A percentile compares a stretch with the other conserved stretches of the same genome.
These are phyloP conservation scores for Diaporthe longicolla DNA, from an alignment of 2,329 filamentous ascomycete genomes.

Conservation along the genomic window DNA sequence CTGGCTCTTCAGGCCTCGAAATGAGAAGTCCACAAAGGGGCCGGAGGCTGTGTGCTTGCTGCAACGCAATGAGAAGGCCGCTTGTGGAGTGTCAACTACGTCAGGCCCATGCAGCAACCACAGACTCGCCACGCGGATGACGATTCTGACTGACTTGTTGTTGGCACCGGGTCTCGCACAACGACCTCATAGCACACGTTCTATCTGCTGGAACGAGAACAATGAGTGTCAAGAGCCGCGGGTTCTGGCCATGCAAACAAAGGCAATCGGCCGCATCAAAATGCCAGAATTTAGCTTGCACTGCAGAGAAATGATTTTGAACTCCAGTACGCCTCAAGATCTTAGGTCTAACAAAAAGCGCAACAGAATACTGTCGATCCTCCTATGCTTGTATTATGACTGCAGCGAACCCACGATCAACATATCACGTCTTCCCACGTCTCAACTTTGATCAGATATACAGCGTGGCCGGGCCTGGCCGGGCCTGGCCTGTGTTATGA, in stretches of 20 bases:
- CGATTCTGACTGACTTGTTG: neutral
- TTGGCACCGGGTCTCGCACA: neutral
- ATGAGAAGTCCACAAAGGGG: neutral
- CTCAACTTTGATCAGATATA: neutral
- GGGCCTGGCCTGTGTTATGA: neutral
- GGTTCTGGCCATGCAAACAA: neutral
- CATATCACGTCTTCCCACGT: neutral
- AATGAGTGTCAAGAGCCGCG: neutral
- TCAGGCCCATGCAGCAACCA: neutral
- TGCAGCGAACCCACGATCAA: conserved; percentile 19
- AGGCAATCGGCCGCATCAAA: neutral
- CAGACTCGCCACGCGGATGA: neutral
- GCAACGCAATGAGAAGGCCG: neutral
- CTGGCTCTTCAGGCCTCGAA: neutral
- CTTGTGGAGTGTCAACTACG: neutral
- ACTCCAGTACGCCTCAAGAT: conserved; percentile 32
- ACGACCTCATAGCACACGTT: neutral
- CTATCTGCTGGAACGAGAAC: neutral
- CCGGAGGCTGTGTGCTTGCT: conserved; percentile 10
- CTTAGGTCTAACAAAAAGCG: conserved; percentile 32
- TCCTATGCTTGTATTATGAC: conserved; percentile 34
- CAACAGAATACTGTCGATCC: conserved; percentile 18
- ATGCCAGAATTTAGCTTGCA: neutral
- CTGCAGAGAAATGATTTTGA: conserved; percentile 15
- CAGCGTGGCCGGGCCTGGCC: neutral